Evolutionary conservation across 2,329 filamentous ascomycete species (phyloP), one percentile per base, ranked within the genome.

Genomic region (Monosporascus cannonballus): DNA sequence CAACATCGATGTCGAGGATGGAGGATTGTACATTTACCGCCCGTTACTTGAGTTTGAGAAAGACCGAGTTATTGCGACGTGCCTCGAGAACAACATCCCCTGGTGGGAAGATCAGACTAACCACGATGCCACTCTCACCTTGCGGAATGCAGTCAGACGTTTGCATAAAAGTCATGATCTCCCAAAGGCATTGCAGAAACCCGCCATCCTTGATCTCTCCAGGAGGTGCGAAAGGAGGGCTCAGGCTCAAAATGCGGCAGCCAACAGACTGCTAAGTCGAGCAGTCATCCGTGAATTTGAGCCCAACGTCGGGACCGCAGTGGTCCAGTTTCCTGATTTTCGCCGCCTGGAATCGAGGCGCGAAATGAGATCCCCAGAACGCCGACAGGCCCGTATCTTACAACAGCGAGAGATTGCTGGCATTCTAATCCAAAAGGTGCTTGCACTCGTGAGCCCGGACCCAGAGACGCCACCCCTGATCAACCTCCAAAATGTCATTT

Each of bases 31-130:
- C 51, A 69, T 92, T 18, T 80, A 86, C 60, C 80, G 90, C 7
- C 90, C 90, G 3, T 70, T 94, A 47, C 72, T 95, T 7, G 67
- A 68, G 8, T 90, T 92, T 64, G 73, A 78, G 54, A 95, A 97
- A 71, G 76, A 82, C 49, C 76, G 85, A 37, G 76, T 96, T n/a
- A 77, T 86, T 44, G 81, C 83, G 2, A 91, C 89, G 0, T 96
- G 93, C 64, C 69, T 85, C 55, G 74, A 79, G n/a, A 79, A 85
- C 58, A 70, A 76, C 0, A 72, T 95, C 9, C 71, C 73, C 1
- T 97, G 90, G 87, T 89, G 90, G 57, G 89, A 94, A 66, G 94
- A 99, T 66, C 73, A 76, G 42, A 96, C 92, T 2, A 99, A 99
- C 64, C 69, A 76, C 17, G 87, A 96, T 62, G 78, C 76, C 8